Percentiles rank a stretch among this genome's conserved stretches.
Conservation (phyloP, 257 asterid species). For the Ilex aquifolium region DNA sequence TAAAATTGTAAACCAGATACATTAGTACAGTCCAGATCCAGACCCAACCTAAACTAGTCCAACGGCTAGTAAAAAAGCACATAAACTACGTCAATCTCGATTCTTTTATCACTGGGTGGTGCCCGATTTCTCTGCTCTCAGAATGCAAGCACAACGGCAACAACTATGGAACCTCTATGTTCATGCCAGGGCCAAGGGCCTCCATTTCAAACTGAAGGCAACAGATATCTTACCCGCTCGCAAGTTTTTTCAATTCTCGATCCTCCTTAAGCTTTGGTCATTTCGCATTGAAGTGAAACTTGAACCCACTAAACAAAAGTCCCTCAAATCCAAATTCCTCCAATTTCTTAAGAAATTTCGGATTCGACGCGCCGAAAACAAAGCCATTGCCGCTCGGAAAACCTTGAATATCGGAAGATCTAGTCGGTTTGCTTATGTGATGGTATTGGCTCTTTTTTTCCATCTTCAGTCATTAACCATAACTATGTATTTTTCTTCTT, state of each 20-base stretch:
- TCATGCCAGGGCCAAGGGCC: conserved; percentile 27
- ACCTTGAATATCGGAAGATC: background rate
- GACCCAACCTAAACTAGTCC: too few relatives aligned
- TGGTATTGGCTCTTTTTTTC: conserved; percentile 5
- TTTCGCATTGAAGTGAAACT: conserved; percentile 22
- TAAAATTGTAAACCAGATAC: too few relatives aligned
- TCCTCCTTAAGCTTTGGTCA: too few relatives aligned
- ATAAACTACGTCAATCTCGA: too few relatives aligned
- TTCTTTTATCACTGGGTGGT: too few relatives aligned
- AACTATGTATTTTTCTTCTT: too few relatives aligned
- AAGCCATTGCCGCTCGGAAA: background rate
- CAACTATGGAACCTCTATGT: conserved; percentile 35
- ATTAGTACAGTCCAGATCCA: too few relatives aligned
- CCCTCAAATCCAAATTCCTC: conserved; percentile 19
- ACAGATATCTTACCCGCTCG: conserved; percentile 19
- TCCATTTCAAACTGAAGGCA: conserved; percentile 25
- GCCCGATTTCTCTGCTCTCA: too few relatives aligned
- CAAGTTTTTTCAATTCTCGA: conserved; percentile 21
- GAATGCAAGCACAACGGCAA: too few relatives aligned
- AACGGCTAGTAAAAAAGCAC: too few relatives aligned
- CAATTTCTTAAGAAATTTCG: conserved; percentile 7
- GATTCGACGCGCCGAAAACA: background rate
- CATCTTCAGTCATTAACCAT: too few relatives aligned
- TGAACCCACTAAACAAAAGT: conserved; percentile 13
- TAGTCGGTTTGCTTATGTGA: background rate